These are phyloP conservation scores for Raddia guianensis DNA, from an alignment of 176 grass and related monocot genomes.

Conservation along the genomic window DNA sequence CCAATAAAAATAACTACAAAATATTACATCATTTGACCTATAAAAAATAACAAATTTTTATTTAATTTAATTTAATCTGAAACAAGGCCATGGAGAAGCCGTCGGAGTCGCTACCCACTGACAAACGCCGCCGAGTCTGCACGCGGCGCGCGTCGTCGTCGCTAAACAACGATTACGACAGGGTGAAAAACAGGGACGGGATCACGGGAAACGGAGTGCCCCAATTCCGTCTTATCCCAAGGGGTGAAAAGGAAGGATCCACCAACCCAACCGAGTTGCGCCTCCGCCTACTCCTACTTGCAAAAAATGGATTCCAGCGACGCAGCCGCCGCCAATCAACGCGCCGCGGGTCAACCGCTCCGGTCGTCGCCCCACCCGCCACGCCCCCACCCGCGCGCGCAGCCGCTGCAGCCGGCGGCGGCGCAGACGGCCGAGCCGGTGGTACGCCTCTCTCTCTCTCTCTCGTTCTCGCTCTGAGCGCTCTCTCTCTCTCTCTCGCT, in stretches of 20 bases:
- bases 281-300: not conserved
- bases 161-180: too few species aligned
- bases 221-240: slow-evolving; percentile 33
- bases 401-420: not conserved
- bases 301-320: slow-evolving; percentile 24
- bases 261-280: slow-evolving; percentile 36
- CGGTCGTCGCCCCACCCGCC: slow-evolving; percentile 29
- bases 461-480: too few species aligned
- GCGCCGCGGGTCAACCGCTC: slow-evolving; percentile 34
- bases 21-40: too few species aligned
- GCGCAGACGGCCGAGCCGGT: not conserved
- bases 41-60: too few species aligned
- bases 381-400: slow-evolving; percentile 23
- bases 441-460: not conserved
- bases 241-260: slow-evolving; percentile 15
- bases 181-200: not conserved
- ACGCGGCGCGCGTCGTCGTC: too few species aligned
- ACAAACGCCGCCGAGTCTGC: too few species aligned
- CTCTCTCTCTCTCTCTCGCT: not conserved
- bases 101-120: too few species aligned
- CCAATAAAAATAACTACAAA: too few species aligned
- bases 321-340: slow-evolving; percentile 27
- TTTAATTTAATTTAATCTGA: too few species aligned
- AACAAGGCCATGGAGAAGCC: too few species aligned
- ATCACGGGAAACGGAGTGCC: not conserved